phyloP scores from a whole-genome alignment of 2,329 filamentous ascomycete species.

The Fusarium camptoceras region DNA sequence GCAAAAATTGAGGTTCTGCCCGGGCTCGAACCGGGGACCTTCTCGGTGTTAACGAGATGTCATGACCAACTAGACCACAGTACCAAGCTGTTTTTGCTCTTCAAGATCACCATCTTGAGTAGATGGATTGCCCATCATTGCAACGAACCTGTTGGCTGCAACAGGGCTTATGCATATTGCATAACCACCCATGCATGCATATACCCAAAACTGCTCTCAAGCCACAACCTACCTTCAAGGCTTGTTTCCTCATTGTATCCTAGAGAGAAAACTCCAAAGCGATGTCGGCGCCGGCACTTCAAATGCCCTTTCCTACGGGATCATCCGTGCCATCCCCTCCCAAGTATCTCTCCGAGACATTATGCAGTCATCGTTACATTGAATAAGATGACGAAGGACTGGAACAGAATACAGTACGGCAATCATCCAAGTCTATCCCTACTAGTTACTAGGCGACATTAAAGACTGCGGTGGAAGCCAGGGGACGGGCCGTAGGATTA shows the following conservation, averaged over 20 bases:
- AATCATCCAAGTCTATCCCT: not conserved
- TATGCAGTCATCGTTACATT: not conserved
- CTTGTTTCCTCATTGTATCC: not conserved
- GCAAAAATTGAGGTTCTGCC: not conserved
- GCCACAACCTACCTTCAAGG: not conserved
- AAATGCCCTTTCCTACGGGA: not conserved
- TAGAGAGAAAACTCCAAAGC: not conserved
- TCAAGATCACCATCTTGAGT: fast-evolving
- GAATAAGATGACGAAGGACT: not conserved
- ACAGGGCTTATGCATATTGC: not conserved
- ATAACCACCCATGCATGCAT: not conserved
- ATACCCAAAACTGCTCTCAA: fast-evolving
- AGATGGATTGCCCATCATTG: too few species aligned
- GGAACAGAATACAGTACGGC: too few species aligned
- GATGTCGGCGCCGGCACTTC: not conserved
- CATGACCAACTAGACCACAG: not conserved
- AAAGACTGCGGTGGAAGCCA: not conserved
- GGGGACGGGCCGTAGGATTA: not conserved
- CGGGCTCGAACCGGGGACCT: too few species aligned
- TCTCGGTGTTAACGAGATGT: too few species aligned
- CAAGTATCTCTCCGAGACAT: not conserved
- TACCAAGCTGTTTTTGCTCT: not conserved
- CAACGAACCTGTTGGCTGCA: too few species aligned
- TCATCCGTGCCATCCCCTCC: not conserved
- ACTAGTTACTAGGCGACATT: not conserved